Evolutionary conservation across 2,329 filamentous ascomycete species (phyloP).

Genomic region (Ceratocystis cubensis): DNA sequence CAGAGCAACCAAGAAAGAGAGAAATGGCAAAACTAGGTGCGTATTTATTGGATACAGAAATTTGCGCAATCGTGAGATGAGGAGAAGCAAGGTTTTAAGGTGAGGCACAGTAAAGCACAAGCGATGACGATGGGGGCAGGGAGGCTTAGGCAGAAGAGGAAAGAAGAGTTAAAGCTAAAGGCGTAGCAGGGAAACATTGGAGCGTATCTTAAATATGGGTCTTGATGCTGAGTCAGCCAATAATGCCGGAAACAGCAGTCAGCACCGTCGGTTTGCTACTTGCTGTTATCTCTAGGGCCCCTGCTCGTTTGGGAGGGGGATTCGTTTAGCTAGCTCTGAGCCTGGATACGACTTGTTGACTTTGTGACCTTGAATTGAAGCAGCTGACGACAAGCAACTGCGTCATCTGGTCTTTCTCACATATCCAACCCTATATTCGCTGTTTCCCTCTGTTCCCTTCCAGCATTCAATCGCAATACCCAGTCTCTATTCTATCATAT

Average conservation of each 20-base stretch:
- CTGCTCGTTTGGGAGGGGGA: too few relatives aligned
- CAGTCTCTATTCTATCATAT: not conserved
- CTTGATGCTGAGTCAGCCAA: not conserved
- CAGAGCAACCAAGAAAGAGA: not conserved
- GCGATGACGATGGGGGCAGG: constrained; percentile 10
- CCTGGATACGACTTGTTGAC: too few relatives aligned
- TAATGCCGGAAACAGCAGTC: not conserved
- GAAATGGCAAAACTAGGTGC: not conserved
- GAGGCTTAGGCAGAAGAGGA: too few relatives aligned
- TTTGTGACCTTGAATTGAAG: too few relatives aligned
- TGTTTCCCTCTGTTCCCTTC: not conserved
- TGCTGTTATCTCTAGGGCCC: not conserved
- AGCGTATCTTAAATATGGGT: not conserved
- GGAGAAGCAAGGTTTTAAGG: not conserved
- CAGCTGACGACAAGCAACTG: not conserved
- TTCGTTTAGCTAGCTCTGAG: too few relatives aligned
- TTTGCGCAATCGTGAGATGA: not conserved
- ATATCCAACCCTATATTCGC: not conserved
- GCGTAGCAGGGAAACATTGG: not conserved
- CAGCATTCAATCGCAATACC: not conserved
- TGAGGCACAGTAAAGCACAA: not conserved
- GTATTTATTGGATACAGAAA: not conserved
- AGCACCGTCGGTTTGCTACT: not conserved
- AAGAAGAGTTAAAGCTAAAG: too few relatives aligned
- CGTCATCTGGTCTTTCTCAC: not conserved